Percentiles rank a stretch among this genome's conserved stretches.
Evolutionary conservation across 2,329 filamentous ascomycete genomes (phyloP).

Genomic region (Aplosporella prunicola): DNA sequence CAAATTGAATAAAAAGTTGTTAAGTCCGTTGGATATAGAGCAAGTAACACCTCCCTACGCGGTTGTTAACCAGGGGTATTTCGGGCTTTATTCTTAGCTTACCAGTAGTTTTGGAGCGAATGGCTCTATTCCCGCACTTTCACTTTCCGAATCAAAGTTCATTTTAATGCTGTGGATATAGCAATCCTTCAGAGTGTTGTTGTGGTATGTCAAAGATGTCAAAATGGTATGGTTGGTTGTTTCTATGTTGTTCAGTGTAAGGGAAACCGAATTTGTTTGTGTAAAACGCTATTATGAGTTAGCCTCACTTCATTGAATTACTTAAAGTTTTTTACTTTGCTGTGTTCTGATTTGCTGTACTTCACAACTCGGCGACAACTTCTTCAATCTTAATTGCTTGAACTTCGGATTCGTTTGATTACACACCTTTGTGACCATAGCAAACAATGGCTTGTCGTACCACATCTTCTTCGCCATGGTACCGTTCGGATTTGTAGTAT

Average conservation of each 20-base stretch:
- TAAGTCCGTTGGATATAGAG: background rate
- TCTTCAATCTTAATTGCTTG: too few relatives aligned
- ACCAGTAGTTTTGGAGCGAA: background rate
- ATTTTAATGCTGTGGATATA: background rate
- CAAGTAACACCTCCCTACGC: background rate
- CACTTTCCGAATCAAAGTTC: background rate
- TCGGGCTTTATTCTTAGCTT: background rate
- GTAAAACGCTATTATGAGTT: background rate
- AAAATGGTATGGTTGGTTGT: too few relatives aligned
- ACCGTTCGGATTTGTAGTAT: too few relatives aligned
- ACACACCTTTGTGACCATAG: background rate
- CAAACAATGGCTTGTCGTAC: too few relatives aligned
- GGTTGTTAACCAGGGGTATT: too few relatives aligned
- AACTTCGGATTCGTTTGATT: too few relatives aligned
- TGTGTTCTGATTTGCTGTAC: background rate
- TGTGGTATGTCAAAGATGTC: background rate
- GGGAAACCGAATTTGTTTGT: background rate
- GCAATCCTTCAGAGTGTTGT: background rate
- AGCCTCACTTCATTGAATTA: too few relatives aligned
- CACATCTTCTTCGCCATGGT: too few relatives aligned
- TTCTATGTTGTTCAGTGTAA: background rate
- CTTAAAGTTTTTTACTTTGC: background rate
- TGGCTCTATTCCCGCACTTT: background rate
- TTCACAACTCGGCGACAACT: constrained; percentile 1
- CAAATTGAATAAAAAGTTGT: background rate